Evolutionary conservation across 2,329 filamentous ascomycete genomes (phyloP), one percentile per base, ranked within the genome.

Genomic region (Orbilia oligospora): DNA sequence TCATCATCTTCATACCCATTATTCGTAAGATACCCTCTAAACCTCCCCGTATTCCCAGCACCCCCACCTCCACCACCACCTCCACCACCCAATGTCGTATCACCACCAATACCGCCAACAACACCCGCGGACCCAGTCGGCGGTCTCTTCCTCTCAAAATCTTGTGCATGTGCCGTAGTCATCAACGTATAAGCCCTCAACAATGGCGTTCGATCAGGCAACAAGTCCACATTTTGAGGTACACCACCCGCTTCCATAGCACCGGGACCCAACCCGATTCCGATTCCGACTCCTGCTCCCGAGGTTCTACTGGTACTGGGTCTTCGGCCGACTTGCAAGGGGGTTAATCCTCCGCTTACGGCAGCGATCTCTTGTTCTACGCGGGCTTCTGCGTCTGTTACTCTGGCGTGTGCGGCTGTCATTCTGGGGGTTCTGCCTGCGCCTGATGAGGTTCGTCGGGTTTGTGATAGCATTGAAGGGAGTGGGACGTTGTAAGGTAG

Each of bases 81-180:
- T 9, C 16, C 53, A 16, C 16, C 27, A 20, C 38, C 84, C 61
- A 83, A 36, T 8, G 33, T 36, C 5, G 33, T 82, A 20, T 22
- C 18, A 5, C 18, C 53, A 6, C 27, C 53, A n/a, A n/a, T n/a
- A 14, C 6, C 30, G 6, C 27, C 27, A 30, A 30, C 27, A 30
- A 3, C 27, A 3, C 27, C 27, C 27, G 6, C 3, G 9, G 83
- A 82, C 44, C 83, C 82, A 41, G 86, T 86, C 0, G 87, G 87
- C 30, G 86, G 88, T 80, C 89, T 88, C 83, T 90, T 92, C 86
- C 96, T 92, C 85, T 97, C 92, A 83, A 97, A 98, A 85, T 98
- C 95, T 84, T 97, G 92, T 78, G 89, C 91, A 84, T 98, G 96
- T 5, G 95, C 95, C 79, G 91, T 88, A 3, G 93, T 92, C 81